phyloP scores from a whole-genome alignment of 805 yeast species.

The Spathaspora girioi region DNA sequence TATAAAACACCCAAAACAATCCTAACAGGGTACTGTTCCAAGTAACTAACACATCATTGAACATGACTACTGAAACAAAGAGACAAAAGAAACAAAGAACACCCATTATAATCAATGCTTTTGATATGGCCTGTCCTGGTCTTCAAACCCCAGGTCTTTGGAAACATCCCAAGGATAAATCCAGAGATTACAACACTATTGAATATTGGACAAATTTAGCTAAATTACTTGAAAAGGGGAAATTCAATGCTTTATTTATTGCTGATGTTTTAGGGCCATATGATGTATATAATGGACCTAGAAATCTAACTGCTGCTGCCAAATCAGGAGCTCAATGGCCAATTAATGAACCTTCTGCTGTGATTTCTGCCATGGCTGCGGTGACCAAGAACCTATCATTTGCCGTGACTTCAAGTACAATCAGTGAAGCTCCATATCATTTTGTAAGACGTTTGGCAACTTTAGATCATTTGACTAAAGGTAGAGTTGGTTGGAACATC shows the following conservation, averaged over 20 bases:
- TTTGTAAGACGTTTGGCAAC: slow-evolving; percentile 43
- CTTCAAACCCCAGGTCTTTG: slow-evolving; percentile 27
- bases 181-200: slow-evolving; percentile 20
- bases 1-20: neutral
- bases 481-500: slow-evolving; percentile 47
- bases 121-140: slow-evolving; percentile 27
- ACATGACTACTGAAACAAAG: neutral
- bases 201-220: slow-evolving; percentile 37
- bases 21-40: neutral
- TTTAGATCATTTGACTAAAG: slow-evolving; percentile 39
- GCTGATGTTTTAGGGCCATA: slow-evolving; percentile 41
- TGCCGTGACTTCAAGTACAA: slow-evolving; percentile 41
- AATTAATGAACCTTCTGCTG: slow-evolving; percentile 33
- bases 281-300: slow-evolving; percentile 40
- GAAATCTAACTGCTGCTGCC: slow-evolving; percentile 34
- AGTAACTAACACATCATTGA: neutral
- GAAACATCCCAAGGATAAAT: slow-evolving; percentile 36
- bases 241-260: slow-evolving; percentile 36
- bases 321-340: slow-evolving; percentile 32
- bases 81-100: slow-evolving; percentile 11
- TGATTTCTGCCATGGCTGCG: slow-evolving; percentile 41
- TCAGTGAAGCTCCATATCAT: slow-evolving; percentile 41
- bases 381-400: slow-evolving; percentile 39
- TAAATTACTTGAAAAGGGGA: slow-evolving; percentile 36
- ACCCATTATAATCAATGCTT: slow-evolving; percentile 34